Percentiles rank a stretch among this genome's conserved stretches.
phyloP scores from a whole-genome alignment of 2,329 filamentous ascomycete species.

The Ophiostoma angusticollis region DNA sequence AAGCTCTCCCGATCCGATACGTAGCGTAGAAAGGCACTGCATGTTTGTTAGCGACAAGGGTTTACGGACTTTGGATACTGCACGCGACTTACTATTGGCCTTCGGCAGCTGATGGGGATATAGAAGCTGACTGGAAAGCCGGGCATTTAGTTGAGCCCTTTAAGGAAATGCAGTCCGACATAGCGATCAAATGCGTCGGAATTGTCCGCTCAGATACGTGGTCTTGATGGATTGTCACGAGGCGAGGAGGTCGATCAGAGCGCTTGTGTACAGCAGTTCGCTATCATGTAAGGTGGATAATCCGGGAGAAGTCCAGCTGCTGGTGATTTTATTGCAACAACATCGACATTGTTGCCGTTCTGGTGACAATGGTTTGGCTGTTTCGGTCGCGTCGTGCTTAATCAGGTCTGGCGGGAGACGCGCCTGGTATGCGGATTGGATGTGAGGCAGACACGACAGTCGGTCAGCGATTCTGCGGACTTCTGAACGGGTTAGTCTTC shows the following conservation, averaged over 20 bases:
- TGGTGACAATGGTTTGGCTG: too few species aligned
- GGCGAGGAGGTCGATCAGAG: too few species aligned
- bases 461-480: too few species aligned
- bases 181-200: conserved; percentile 10
- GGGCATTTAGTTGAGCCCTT: conserved; percentile 56
- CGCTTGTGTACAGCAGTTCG: too few species aligned
- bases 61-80: too few species aligned
- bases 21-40: conserved; percentile 70
- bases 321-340: neutral
- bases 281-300: too few species aligned
- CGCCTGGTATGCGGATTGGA: too few species aligned
- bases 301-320: neutral
- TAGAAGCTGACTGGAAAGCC: conserved; percentile 56
- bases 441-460: too few species aligned
- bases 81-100: conserved; percentile 18
- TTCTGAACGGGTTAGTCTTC: too few species aligned
- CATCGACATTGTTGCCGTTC: conserved; percentile 1
- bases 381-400: neutral
- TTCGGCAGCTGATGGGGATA: conserved; percentile 39
- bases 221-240: too few species aligned
- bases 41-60: conserved; percentile 1
- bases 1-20: conserved; percentile 69
- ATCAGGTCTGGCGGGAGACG: neutral
- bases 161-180: conserved; percentile 49
- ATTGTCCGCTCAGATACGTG: neutral